Percentiles rank a stretch among this genome's conserved stretches.
Evolutionary conservation across 2,329 filamentous ascomycete genomes (phyloP).

Genomic region (Talaromyces sp.): DNA sequence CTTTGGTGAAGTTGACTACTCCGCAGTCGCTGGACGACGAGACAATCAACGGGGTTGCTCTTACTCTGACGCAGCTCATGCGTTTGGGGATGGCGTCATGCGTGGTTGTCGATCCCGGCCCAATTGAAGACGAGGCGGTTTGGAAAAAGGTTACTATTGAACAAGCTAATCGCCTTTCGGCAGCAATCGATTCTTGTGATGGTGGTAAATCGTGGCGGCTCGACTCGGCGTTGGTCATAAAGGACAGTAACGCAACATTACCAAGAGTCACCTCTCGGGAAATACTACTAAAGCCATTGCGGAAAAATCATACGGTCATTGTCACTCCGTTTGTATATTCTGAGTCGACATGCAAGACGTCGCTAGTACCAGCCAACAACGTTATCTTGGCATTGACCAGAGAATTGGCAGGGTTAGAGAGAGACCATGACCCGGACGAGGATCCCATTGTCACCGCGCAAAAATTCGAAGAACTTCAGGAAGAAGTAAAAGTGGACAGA

Average conservation of each 20-base stretch:
- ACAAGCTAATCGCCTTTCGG: slow-evolving; percentile 68
- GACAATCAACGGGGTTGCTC: slow-evolving; percentile 68
- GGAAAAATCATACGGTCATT: slow-evolving; percentile 64
- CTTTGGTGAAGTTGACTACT: slow-evolving; percentile 75
- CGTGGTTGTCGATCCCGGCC: slow-evolving; percentile 69
- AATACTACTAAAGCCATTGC: slow-evolving; percentile 59
- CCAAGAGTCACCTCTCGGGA: slow-evolving; percentile 37
- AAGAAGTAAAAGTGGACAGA: slow-evolving; percentile 65
- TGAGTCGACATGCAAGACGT: slow-evolving; percentile 41
- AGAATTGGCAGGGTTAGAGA: slow-evolving; percentile 65
- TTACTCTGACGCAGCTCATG: slow-evolving; percentile 76
- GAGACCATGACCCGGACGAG: slow-evolving; percentile 37
- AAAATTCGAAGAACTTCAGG: slow-evolving; percentile 37
- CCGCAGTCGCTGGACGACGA: slow-evolving; percentile 65
- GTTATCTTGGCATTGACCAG: slow-evolving; percentile 70
- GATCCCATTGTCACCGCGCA: slow-evolving; percentile 35
- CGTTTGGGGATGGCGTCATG: slow-evolving; percentile 76
- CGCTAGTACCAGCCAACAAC: slow-evolving; percentile 52
- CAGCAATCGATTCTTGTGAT: slow-evolving; percentile 65
- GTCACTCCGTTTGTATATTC: slow-evolving; percentile 61
- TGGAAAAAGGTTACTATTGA: slow-evolving; percentile 47
- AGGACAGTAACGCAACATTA: slow-evolving; percentile 25
- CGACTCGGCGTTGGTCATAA: slow-evolving; percentile 48
- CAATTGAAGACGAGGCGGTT: slow-evolving; percentile 31
- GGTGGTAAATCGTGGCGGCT: slow-evolving; percentile 64